Conservation (phyloP, 2,329 filamentous ascomycete genomes). For the Monilinia fructicola region DNA sequence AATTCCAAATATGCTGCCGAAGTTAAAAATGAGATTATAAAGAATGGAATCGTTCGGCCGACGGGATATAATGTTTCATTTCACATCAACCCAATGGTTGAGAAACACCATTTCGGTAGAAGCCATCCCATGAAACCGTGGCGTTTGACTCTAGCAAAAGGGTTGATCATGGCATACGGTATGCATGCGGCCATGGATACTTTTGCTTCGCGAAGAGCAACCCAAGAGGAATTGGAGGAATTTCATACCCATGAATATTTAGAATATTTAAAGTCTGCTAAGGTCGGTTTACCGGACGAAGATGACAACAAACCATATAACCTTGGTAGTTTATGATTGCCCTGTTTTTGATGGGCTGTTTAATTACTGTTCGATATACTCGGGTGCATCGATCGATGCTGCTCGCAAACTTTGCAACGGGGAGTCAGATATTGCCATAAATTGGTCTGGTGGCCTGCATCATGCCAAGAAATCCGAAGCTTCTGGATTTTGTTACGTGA, state of each 20-base stretch:
- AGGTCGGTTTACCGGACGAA: conserved; percentile 65
- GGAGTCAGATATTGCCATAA: conserved; percentile 93
- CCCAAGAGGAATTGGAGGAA: conserved; percentile 79
- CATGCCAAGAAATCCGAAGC: conserved; percentile 94
- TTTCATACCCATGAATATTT: conserved; percentile 92
- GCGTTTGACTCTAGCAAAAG: conserved; percentile 92
- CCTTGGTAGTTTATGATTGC: conserved; percentile 83
- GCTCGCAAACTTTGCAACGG: conserved; percentile 82
- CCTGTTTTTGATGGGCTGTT: conserved; percentile 95
- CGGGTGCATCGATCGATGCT: conserved; percentile 86
- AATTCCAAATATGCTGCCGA: conserved; percentile 35
- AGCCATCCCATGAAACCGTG: conserved; percentile 99
- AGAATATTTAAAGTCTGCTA: conserved; percentile 75
- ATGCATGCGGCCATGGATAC: conserved; percentile 97
- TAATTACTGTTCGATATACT: conserved; percentile 92
- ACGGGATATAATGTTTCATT: conserved; percentile 91
- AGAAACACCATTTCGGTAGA: conserved; percentile 94
- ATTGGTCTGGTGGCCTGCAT: conserved; percentile 95
- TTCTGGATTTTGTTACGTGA: conserved; percentile 97
- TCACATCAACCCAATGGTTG: conserved; percentile 91
- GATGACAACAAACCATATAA: conserved; percentile 70
- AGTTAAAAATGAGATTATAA: conserved; percentile 41
- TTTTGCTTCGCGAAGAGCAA: conserved; percentile 80
- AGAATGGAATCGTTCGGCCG: conserved; percentile 73
- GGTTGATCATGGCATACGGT: conserved; percentile 89